phyloP scores from a whole-genome alignment of 148 eudicot genomes.

The Chenopodium quinoa region DNA sequence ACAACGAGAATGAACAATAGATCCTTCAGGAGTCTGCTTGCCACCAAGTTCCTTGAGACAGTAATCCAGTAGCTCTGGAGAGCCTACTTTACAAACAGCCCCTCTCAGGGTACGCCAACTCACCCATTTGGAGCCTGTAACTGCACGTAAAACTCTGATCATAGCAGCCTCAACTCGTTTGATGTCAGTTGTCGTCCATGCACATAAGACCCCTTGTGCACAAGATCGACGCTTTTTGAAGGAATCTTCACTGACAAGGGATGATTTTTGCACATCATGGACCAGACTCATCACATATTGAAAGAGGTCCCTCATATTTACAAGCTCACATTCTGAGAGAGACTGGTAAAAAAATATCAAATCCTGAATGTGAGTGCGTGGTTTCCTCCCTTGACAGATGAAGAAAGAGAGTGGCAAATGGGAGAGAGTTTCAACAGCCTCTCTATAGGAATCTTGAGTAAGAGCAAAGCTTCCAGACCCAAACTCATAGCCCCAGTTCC shows the following conservation, averaged over 20 bases:
- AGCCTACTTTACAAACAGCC: constrained; percentile 75
- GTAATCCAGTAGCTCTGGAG: constrained; percentile 74
- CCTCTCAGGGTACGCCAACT: constrained; percentile 81
- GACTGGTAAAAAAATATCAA: constrained; percentile 73
- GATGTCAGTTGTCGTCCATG: constrained; percentile 62
- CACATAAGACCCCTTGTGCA: constrained; percentile 51
- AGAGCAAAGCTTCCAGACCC: constrained; percentile 82
- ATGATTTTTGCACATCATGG: constrained; percentile 42
- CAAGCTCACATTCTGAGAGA: constrained; percentile 65
- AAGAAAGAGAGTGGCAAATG: constrained; percentile 50
- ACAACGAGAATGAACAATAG: constrained; percentile 55
- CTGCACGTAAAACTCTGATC: constrained; percentile 74
- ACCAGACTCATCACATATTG: constrained; percentile 56
- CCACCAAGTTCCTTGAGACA: constrained; percentile 82
- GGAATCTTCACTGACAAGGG: constrained; percentile 25
- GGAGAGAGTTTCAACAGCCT: constrained; percentile 58
- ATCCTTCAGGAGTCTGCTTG: constrained; percentile 57
- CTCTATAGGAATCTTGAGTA: constrained; percentile 53
- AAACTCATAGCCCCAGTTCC: constrained; percentile 89
- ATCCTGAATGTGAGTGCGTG: constrained; percentile 71
- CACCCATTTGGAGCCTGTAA: constrained; percentile 68
- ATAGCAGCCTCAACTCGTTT: constrained; percentile 64
- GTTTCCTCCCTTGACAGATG: constrained; percentile 64
- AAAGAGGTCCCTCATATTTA: constrained; percentile 69
- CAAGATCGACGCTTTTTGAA: constrained; percentile 44